Conservation (phyloP, 306 rosid genomes). For the Prunus kanzakura region DNA sequence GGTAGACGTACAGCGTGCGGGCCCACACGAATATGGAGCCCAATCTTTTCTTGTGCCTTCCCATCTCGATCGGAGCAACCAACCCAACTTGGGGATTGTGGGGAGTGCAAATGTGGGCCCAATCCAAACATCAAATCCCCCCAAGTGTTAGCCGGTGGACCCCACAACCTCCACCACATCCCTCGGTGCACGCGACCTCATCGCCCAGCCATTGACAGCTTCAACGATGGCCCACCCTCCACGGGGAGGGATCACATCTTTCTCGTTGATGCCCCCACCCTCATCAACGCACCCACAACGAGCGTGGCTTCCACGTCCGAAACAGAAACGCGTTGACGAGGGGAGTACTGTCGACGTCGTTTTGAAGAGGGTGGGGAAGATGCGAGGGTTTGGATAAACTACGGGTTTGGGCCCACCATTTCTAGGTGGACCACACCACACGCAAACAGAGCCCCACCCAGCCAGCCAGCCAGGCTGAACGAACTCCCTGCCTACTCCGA, state of each 20-base stretch:
- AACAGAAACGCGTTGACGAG: neutral
- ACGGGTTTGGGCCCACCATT: conserved; percentile 25
- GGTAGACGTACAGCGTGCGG: neutral
- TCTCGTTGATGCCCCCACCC: neutral
- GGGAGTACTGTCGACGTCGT: neutral
- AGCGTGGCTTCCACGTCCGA: neutral
- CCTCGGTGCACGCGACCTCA: conserved; percentile 30
- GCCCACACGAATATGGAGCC: conserved; percentile 13
- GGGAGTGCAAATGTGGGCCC: conserved; percentile 14
- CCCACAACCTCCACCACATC: conserved; percentile 11
- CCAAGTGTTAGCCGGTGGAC: neutral
- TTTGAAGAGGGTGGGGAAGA: neutral
- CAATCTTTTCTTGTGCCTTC: neutral
- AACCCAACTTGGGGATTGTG: neutral
- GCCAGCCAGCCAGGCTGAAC: conserved; percentile 6
- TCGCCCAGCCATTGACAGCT: conserved; percentile 30
- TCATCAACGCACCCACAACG: neutral
- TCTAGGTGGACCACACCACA: conserved; percentile 26
- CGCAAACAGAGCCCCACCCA: neutral
- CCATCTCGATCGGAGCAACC: conserved; percentile 11
- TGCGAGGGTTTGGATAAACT: neutral
- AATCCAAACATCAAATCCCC: conserved; percentile 6
- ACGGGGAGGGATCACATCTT: conserved; percentile 21
- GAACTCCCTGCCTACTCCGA: conserved; percentile 20
- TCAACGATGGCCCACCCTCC: conserved; percentile 26